Base-by-base conservation (phyloP, 2,329 filamentous ascomycete genomes). In the Drechslerella coelobrocha region DNA sequence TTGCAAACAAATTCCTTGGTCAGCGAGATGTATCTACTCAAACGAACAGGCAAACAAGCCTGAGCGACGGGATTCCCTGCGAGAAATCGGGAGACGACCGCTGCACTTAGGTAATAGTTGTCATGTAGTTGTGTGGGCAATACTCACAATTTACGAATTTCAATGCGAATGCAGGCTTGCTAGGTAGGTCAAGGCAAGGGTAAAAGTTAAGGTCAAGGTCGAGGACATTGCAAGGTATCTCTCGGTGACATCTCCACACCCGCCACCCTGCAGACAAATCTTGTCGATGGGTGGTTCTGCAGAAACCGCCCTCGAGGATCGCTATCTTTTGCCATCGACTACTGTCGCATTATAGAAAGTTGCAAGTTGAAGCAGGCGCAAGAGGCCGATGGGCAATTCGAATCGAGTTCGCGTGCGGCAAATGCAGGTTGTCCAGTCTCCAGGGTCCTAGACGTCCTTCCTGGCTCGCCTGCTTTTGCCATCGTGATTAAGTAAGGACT, bases 381-480 rank as follows among this genome's bases (percentile, higher is more conserved):
- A 7, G 21, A 19, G 41, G 8, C 41, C 29, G 12, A 31, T n/a
- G 29, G 29, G 12, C 12, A 12, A 10, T 8, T 45, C 19, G 41
- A 45, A 45, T 45, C 41, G 41, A 45, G 17, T 19, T 23, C 19
- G 41, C 41, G 10, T 45, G 41, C 41, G 41, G 41, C 41, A 45
- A 45, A 45, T 21, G 41, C 41, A 45, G 4, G 17, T 10, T 17
- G 14, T 45, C n/a, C 41, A 45, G 41, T n/a, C 41, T n/a, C 41
- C 41, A 45, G 19, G 41, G 19, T 45, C 41, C 41, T 14, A 6
- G 4, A 6, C 12, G 34, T n/a, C 12, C 2, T 14, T 14, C 34
- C n/a, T n/a, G n/a, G n/a, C 29, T 31, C 29, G 29, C 14, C 8
- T 14, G 8, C 5, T 21, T 8, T 23, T 19, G 19, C 41, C 8